Base-by-base conservation (phyloP, 2,329 filamentous ascomycete genomes). In the Curvularia lunata region DNA sequence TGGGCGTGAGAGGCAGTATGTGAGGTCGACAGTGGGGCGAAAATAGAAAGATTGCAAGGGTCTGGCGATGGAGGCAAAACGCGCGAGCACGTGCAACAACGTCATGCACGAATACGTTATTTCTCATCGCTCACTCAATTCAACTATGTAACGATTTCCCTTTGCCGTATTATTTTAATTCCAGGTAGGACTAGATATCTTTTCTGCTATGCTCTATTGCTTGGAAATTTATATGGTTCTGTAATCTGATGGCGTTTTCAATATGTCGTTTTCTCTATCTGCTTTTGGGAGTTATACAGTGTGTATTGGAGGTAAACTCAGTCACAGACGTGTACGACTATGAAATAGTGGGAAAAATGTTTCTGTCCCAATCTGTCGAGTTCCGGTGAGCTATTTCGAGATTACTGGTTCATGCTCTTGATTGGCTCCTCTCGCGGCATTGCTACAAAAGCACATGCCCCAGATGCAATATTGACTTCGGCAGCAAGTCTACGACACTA, bases 51-150 rank as follows among this genome's bases (percentile, higher is more conserved):
- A 54, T 46, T 54, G 30, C 40, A 40, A 54, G 32, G 56, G 4
- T 54, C 34, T n/a, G 46, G 51, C 49, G 49, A 38, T 43, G 48
- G 18, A 34, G 19, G 34, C 55, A 48, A 58, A 51, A 41, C 56
- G 56, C 56, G 56, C 46, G 52, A 58, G 51, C 56, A 58, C 56
- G 56, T 58, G 56, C 42, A 42, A 28, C 40, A 50, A 41, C 51
- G 52, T 55, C 50, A 46, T 57, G 7, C 19, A 12, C 21, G 3
- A 12, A 13, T 21, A 42, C 21, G 40, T 16, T 16, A 42, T 42
- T 7, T 42, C 19, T 42, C 19, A 42, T 3, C n/a, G 6, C 32
- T 16, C 5, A 34, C 32, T 30, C 28, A 10, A 30, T 2, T 30
- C 27, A 34, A 34, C 32, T 16, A 34, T 4, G 32, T 34, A 5